Evolutionary conservation across 2,329 filamentous ascomycete genomes (phyloP).

Genomic region (Sarocladiaceae sp.): DNA sequence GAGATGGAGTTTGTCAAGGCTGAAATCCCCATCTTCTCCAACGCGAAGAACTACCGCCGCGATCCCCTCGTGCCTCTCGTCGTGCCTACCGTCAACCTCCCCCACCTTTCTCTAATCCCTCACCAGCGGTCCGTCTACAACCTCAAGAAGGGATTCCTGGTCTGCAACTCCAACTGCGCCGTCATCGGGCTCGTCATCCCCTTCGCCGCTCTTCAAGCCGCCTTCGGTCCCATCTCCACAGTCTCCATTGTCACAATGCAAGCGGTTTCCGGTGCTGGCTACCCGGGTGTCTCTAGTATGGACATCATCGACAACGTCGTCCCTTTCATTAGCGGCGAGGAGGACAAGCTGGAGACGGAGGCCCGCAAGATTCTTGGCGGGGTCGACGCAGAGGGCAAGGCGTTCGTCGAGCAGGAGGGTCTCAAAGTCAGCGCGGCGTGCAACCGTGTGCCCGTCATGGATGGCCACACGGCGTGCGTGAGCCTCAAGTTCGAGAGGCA

Average conservation of each 20-base stretch:
- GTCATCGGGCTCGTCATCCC: conserved; percentile 90
- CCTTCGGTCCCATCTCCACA: conserved; percentile 74
- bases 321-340: conserved; percentile 86
- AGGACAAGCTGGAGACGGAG: conserved; percentile 93
- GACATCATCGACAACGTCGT: conserved; percentile 96
- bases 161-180: conserved; percentile 98
- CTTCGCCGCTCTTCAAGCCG: conserved; percentile 80
- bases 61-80: conserved; percentile 87
- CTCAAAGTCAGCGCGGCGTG: conserved; percentile 81
- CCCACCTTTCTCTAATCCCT: conserved; percentile 81
- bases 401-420: conserved; percentile 66
- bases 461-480: conserved; percentile 94
- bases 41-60: conserved; percentile 94
- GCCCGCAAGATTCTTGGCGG: conserved; percentile 87
- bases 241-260: conserved; percentile 87
- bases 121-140: conserved; percentile 71
- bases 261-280: conserved; percentile 87
- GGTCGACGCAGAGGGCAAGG: conserved; percentile 64
- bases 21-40: conserved; percentile 89
- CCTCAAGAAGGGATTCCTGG: conserved; percentile 80
- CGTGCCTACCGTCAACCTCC: conserved; percentile 89
- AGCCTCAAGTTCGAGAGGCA: conserved; percentile 74
- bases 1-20: conserved; percentile 88
- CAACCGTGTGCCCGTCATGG: conserved; percentile 89
- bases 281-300: conserved; percentile 86